A percentile compares a stretch with the other conserved stretches of the same genome.
Evolutionary conservation across 768 basidiomycete species (phyloP).

Genomic region (Trametes cinnabarina): DNA sequence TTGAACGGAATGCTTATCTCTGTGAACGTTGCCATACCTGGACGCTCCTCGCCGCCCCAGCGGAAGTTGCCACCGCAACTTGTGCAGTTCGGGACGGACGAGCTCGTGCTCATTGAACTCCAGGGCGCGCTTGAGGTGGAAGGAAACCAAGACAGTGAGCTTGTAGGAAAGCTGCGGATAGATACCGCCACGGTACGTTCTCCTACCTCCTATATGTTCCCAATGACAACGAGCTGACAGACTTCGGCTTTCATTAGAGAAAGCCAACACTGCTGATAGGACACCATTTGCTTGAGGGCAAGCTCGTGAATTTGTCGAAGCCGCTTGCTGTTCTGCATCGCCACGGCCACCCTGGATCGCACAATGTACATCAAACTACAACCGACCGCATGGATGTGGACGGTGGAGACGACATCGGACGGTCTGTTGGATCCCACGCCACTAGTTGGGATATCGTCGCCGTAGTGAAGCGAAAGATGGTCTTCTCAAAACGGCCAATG

Average conservation of each 20-base stretch:
- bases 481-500: conserved; percentile 83
- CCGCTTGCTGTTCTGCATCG: conserved; percentile 77
- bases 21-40: conserved; percentile 41
- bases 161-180: conserved; percentile 76
- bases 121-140: conserved; percentile 82
- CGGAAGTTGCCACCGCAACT: conserved; percentile 60
- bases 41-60: conserved; percentile 25
- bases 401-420: conserved; percentile 18
- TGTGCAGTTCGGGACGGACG: conserved; percentile 72
- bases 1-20: conserved; percentile 81
- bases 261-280: conserved; percentile 82
- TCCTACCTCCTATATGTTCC: background rate
- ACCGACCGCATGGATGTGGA: conserved; percentile 23
- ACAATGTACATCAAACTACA: background rate
- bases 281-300: conserved; percentile 89
- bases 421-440: conserved; percentile 19
- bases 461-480: conserved; percentile 76
- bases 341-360: background rate
- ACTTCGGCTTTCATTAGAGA: conserved; percentile 41
- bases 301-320: conserved; percentile 69
- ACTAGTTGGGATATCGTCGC: conserved; percentile 61
- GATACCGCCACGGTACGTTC: conserved; percentile 54
- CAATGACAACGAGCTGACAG: too few species aligned
- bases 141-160: conserved; percentile 59
- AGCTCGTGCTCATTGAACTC: conserved; percentile 81